Evolutionary conservation across 78 protist species (phyloP).

Genomic region (slime mould (Dictyostelium discoideum)): dicty_2.7 NC_007090.3:1784501-1785000

Average conservation of each 20-base stretch:
- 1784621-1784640: conserved; percentile 84
- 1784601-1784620: conserved; percentile 91
- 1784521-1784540: conserved; percentile 91
- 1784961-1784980: not conserved
- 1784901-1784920: not conserved
- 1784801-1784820: conserved; percentile 67
- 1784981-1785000: conserved; percentile 58
- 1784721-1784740: conserved; percentile 80
- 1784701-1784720: conserved; percentile 88
- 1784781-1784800: conserved; percentile 20
- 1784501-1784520: conserved; percentile 92
- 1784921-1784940: conserved; percentile 37
- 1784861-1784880: conserved; percentile 29
- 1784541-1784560: conserved; percentile 84
- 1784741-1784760: conserved; percentile 32
- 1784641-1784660: conserved; percentile 89
- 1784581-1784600: conserved; percentile 88
- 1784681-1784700: conserved; percentile 89
- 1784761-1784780: conserved; percentile 25
- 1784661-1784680: conserved; percentile 72
- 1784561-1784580: conserved; percentile 75
- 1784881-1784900: not conserved
- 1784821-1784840: conserved; percentile 53
- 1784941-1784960: conserved; percentile 83
- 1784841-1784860: conserved; percentile 35